Percentiles rank a stretch among this genome's conserved stretches.
phyloP scores from a whole-genome alignment of 352 stramenopile genomes.

The Phytophthora boehmeriae region DNA sequence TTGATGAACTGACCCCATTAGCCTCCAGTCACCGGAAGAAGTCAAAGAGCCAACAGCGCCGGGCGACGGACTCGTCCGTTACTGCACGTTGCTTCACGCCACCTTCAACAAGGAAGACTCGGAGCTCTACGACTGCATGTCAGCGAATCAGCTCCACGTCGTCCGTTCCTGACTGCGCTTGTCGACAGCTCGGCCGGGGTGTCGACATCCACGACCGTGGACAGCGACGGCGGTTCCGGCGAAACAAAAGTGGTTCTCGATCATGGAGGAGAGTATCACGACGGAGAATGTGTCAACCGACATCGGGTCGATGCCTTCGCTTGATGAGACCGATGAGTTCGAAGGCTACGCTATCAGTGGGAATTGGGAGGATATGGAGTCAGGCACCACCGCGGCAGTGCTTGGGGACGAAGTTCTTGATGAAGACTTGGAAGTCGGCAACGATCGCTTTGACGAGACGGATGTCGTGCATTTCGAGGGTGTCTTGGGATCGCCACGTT shows the following conservation, averaged over 20 bases:
- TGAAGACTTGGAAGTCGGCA: constrained; percentile 24
- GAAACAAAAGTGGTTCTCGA: constrained; percentile 56
- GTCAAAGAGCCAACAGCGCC: constrained; percentile 12
- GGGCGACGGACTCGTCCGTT: constrained; percentile 29
- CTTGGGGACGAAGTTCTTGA: constrained; percentile 25
- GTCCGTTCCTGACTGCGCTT: constrained; percentile 48
- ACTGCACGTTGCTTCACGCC: constrained; percentile 35
- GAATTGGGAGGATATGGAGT: constrained; percentile 40
- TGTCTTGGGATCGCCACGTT: constrained; percentile 14
- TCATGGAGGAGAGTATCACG: constrained; percentile 44
- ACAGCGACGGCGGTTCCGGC: constrained; percentile 49
- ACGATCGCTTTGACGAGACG: constrained; percentile 5
- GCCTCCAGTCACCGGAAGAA: not conserved
- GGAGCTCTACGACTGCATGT: constrained; percentile 32
- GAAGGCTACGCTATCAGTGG: constrained; percentile 29
- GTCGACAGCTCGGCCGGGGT: constrained; percentile 51
- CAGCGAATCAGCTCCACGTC: constrained; percentile 14
- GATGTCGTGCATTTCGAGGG: constrained; percentile 26
- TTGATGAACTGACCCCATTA: constrained; percentile 13
- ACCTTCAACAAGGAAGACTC: constrained; percentile 27
- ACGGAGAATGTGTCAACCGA: constrained; percentile 43
- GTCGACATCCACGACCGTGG: constrained; percentile 28
- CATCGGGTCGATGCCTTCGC: constrained; percentile 28
- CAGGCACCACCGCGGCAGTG: constrained; percentile 5
- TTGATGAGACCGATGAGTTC: constrained; percentile 37